These are phyloP conservation scores for Penstemon newberryi DNA, from an alignment of 257 asterid genomes.

Conservation along the genomic window DNA sequence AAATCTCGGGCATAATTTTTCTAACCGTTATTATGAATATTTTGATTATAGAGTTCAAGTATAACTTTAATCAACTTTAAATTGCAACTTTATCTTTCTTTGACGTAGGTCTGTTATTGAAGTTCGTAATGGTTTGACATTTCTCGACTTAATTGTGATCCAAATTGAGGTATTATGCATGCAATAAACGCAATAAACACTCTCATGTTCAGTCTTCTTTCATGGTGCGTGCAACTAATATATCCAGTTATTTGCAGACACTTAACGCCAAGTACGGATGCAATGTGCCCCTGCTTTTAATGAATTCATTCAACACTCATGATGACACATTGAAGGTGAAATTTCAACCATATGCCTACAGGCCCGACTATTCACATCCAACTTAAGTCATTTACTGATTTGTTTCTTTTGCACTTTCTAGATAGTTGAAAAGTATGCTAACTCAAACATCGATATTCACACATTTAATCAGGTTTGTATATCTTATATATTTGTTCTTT, in stretches of 20 bases:
- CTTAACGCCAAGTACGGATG: conserved; percentile 88
- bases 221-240: conserved; percentile 30
- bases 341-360: neutral
- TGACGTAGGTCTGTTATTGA: conserved; percentile 90
- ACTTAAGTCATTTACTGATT: conserved; percentile 27
- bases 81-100: conserved; percentile 20
- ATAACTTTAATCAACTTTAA: neutral
- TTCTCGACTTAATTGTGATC: conserved; percentile 91
- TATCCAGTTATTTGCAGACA: conserved; percentile 49
- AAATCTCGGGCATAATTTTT: no score
- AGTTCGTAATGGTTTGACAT: conserved; percentile 96
- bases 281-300: conserved; percentile 86
- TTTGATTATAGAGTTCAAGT: no score
- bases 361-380: conserved; percentile 3
- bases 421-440: conserved; percentile 85
- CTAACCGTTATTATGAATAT: neutral
- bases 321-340: conserved; percentile 92
- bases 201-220: conserved; percentile 17
- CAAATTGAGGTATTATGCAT: conserved; percentile 81
- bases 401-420: conserved; percentile 35
- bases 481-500: conserved; percentile 12
- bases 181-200: conserved; percentile 4
- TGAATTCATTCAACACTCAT: conserved; percentile 99
- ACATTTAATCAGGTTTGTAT: conserved; percentile 86
- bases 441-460: conserved; percentile 78